Evolutionary conservation across 2,329 filamentous ascomycete genomes (phyloP).

Genomic region (Didymella arachidicola): DNA sequence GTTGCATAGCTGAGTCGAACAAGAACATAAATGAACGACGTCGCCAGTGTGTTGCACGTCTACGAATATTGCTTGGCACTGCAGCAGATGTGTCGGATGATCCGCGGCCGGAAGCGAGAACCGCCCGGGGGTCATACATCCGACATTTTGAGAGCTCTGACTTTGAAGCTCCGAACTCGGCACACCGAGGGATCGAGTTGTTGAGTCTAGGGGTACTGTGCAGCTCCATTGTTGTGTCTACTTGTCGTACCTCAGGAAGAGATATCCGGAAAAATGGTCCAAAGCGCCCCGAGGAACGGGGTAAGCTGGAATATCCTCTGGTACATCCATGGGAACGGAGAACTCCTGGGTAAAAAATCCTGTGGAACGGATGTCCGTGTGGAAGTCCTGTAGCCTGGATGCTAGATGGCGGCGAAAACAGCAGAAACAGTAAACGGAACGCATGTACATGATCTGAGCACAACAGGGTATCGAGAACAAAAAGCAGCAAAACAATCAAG

Average conservation of each 20-base stretch:
- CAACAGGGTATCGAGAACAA: slow-evolving; percentile 34
- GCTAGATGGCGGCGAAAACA: slow-evolving; percentile 45
- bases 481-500: slow-evolving; percentile 34
- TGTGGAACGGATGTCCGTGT: slow-evolving; percentile 31
- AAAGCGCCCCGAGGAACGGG: slow-evolving; percentile 13
- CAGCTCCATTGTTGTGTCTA: slow-evolving; percentile 18
- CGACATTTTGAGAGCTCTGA: slow-evolving; percentile 38
- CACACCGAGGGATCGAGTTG: slow-evolving; percentile 32
- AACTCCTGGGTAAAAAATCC: slow-evolving; percentile 28
- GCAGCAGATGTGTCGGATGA: slow-evolving; percentile 25
- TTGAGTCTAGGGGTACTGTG: slow-evolving; percentile 41
- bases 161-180: slow-evolving; percentile 40
- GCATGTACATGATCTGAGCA: slow-evolving; percentile 37
- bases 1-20: slow-evolving; percentile 32
- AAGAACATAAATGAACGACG: slow-evolving; percentile 41
- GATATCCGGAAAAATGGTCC: slow-evolving; percentile 7
- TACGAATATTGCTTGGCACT: slow-evolving; percentile 32
- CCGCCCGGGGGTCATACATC: slow-evolving; percentile 30
- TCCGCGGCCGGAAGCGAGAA: slow-evolving; percentile 29
- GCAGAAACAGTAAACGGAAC: slow-evolving; percentile 29
- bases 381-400: slow-evolving; percentile 32
- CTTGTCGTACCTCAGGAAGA: slow-evolving; percentile 5
- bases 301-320: slow-evolving; percentile 32
- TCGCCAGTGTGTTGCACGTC: slow-evolving; percentile 28
- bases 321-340: slow-evolving; percentile 28